Conservation (phyloP, 306 rosid genomes). For the Acacia confusa region DNA sequence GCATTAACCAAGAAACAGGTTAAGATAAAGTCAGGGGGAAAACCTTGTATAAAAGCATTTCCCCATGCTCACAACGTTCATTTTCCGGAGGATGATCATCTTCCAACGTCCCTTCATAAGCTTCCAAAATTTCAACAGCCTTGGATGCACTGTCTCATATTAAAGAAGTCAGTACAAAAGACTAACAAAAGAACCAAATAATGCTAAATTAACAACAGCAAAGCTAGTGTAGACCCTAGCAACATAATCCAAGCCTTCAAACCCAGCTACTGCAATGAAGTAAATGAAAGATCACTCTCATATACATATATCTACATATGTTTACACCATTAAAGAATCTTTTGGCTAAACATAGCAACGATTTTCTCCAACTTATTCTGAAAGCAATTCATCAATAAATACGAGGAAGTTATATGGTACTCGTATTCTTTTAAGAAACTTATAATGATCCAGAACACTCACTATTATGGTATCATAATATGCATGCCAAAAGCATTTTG, state of each 20-base stretch:
- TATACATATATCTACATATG: not conserved
- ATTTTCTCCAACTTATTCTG: not conserved
- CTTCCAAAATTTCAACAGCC: slow-evolving; percentile 98
- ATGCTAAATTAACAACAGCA: slow-evolving; percentile 9
- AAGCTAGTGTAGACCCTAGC: not conserved
- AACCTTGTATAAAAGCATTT: slow-evolving; percentile 96
- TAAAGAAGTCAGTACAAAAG: slow-evolving; percentile 28
- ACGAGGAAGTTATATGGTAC: not conserved
- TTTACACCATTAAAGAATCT: not conserved
- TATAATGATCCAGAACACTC: not conserved
- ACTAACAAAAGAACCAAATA: slow-evolving; percentile 7
- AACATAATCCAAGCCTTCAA: slow-evolving; percentile 17
- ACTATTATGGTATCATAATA: not conserved
- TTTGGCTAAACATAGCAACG: slow-evolving; percentile 5
- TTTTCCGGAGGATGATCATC: slow-evolving; percentile 93
- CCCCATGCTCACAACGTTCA: slow-evolving; percentile 98
- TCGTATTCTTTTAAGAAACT: not conserved
- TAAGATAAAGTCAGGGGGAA: slow-evolving; percentile 24
- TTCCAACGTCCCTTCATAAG: slow-evolving; percentile 97
- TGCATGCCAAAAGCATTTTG: not conserved
- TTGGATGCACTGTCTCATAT: slow-evolving; percentile 61
- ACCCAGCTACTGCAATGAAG: not conserved
- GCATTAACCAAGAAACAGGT: slow-evolving; percentile 31
- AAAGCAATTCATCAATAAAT: not conserved
- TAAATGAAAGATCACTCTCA: slow-evolving; percentile 13